phyloP scores from a whole-genome alignment of 768 basidiomycete species.

The Hemileccinum rubropunctum region DNA sequence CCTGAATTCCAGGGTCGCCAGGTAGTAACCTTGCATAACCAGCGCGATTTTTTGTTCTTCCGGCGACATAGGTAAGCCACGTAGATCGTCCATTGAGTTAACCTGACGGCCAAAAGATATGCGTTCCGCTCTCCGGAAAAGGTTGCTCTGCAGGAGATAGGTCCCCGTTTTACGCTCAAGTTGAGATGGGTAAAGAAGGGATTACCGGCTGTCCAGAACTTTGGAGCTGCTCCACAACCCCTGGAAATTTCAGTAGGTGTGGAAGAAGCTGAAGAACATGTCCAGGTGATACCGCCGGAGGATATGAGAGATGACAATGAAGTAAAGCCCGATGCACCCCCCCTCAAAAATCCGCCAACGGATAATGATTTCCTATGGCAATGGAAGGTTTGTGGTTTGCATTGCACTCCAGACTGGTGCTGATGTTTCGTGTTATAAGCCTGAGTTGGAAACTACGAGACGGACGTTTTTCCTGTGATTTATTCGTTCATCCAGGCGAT shows the following conservation, averaged over 20 bases:
- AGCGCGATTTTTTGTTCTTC: conserved; percentile 97
- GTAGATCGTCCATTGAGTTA: neutral
- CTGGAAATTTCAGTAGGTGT: conserved; percentile 50
- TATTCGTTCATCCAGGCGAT: neutral
- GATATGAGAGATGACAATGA: conserved; percentile 17
- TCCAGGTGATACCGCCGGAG: conserved; percentile 15
- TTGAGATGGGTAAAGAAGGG: conserved; percentile 87
- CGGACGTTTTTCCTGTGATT: conserved; percentile 84
- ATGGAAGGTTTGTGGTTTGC: conserved; percentile 70
- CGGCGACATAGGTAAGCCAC: conserved; percentile 79
- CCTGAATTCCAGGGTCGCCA: conserved; percentile 96
- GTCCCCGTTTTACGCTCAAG: conserved; percentile 95
- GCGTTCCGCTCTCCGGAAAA: conserved; percentile 90
- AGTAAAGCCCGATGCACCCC: conserved; percentile 5
- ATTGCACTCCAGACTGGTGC: neutral
- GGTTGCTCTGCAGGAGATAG: conserved; percentile 94
- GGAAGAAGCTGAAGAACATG: conserved; percentile 26
- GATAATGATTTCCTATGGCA: conserved; percentile 83
- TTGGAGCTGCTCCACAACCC: conserved; percentile 59
- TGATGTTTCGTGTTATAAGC: conserved; percentile 43
- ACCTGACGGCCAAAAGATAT: conserved; percentile 51
- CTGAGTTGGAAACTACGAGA: conserved; percentile 90
- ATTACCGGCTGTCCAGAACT: conserved; percentile 73
- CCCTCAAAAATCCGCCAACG: conserved; percentile 48
- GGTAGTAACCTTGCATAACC: conserved; percentile 96